Percentiles rank a stretch among this genome's conserved stretches.
These are phyloP conservation scores for Cubamyces sp. DNA, from an alignment of 768 basidiomycete species.

Conservation along the genomic window DNA sequence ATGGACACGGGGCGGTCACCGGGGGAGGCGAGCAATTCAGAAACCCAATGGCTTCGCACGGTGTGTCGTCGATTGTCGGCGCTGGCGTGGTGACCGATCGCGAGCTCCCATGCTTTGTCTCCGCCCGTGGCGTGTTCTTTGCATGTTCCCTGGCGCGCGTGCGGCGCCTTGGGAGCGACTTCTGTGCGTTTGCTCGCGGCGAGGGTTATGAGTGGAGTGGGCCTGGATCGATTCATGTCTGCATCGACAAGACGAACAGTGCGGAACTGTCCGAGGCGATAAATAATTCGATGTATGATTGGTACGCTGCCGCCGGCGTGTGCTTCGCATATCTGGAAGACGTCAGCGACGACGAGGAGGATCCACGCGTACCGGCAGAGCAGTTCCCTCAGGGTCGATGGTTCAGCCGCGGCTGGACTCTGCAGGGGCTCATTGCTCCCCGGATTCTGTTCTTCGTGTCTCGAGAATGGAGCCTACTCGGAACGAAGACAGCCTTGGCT, in stretches of 20 bases:
- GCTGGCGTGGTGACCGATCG: too few relatives aligned
- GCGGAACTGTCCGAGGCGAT: conserved; percentile 23
- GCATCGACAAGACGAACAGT: conserved; percentile 26
- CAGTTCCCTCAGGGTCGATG: conserved; percentile 19
- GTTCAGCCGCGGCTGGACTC: conserved; percentile 22
- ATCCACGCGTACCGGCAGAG: conserved; percentile 13
- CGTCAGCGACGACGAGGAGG: conserved; percentile 18
- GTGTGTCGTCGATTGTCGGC: too few relatives aligned
- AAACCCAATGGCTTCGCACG: too few relatives aligned
- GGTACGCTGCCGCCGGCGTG: conserved; percentile 23
- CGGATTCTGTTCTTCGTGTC: conserved; percentile 9
- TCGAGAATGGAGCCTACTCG: conserved; percentile 12
- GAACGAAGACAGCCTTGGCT: conserved; percentile 16
- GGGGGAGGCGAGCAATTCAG: too few relatives aligned
- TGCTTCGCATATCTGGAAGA: conserved; percentile 21
- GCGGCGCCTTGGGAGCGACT: background rate
- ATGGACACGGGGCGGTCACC: too few relatives aligned
- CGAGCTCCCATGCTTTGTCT: too few relatives aligned
- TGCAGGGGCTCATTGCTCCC: conserved; percentile 23
- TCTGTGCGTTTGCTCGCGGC: conserved; percentile 11
- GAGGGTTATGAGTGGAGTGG: conserved; percentile 16
- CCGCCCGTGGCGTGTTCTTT: too few relatives aligned
- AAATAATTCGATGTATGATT: conserved; percentile 26
- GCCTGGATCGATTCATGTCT: conserved; percentile 24
- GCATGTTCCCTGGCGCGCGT: too few relatives aligned